phyloP scores from a whole-genome alignment of 2,329 filamentous ascomycete genomes.

The Bipolaris sorokiniana region DNA sequence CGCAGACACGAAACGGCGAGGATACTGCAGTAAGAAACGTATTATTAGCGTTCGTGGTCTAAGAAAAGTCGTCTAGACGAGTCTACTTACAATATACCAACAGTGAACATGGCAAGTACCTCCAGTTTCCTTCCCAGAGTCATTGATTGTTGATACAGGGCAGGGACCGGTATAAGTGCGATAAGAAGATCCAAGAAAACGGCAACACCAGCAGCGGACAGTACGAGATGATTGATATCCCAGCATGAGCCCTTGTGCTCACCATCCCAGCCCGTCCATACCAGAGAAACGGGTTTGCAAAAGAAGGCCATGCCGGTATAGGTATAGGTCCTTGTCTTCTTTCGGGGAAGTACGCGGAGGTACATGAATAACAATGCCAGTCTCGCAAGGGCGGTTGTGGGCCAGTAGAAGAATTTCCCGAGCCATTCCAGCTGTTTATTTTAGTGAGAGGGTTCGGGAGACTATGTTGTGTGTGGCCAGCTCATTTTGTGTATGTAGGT shows the following conservation, averaged over 20 bases:
- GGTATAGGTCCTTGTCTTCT: constrained; percentile 17
- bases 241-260: background rate
- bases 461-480: background rate
- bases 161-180: background rate
- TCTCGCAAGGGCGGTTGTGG: constrained; percentile 29
- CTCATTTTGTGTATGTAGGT: constrained; percentile 1
- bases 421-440: constrained; percentile 28
- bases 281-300: background rate
- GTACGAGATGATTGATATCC: background rate
- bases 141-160: background rate
- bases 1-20: background rate
- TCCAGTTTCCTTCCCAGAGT: background rate
- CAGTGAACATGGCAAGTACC: background rate
- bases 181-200: background rate
- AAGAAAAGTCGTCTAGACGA: background rate
- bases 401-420: constrained; percentile 28
- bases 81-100: background rate
- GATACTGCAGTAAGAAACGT: background rate
- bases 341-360: constrained; percentile 37
- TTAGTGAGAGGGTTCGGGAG: background rate
- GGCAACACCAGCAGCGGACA: background rate
- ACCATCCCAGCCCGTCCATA: background rate
- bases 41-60: background rate
- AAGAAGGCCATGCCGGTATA: constrained; percentile 3
- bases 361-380: constrained; percentile 39